A percentile compares a stretch with the other conserved stretches of the same genome.
Evolutionary conservation across 164 flowering plant genomes (phyloP).

Genomic region (Echeveria elegans): DNA sequence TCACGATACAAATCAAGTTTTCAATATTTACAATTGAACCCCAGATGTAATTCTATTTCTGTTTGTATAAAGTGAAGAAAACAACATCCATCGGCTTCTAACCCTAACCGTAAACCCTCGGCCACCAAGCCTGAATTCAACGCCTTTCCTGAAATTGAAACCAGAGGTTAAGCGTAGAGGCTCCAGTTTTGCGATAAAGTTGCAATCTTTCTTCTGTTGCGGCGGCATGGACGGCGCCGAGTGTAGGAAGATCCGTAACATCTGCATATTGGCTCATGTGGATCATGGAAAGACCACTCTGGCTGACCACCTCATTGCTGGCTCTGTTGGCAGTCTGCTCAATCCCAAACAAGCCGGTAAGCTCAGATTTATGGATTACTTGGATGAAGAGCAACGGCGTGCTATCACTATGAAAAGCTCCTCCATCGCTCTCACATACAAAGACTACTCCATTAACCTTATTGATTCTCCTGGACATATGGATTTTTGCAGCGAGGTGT

Average conservation of each 20-base stretch:
- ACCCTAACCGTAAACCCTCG: too few species aligned
- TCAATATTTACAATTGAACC: not conserved
- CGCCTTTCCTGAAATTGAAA: too few species aligned
- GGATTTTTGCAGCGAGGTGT: conserved; percentile 92
- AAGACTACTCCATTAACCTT: conserved; percentile 48
- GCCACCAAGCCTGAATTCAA: too few species aligned
- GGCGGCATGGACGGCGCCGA: conserved; percentile 29
- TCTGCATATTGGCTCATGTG: conserved; percentile 89
- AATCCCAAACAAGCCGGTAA: conserved; percentile 84
- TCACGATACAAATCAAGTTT: not conserved
- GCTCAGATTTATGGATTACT: conserved; percentile 70
- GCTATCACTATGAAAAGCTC: conserved; percentile 97
- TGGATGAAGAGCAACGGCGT: conserved; percentile 90
- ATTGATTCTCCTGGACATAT: conserved; percentile 94
- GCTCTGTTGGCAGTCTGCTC: conserved; percentile 52
- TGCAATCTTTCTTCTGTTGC: not conserved
- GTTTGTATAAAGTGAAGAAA: too few species aligned
- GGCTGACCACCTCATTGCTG: conserved; percentile 76
- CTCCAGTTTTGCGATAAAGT: too few species aligned
- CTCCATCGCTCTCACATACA: conserved; percentile 48
- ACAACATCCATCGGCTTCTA: too few species aligned
- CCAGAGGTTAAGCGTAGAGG: too few species aligned
- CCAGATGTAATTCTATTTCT: too few species aligned
- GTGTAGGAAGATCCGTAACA: conserved; percentile 44
- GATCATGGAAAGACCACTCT: conserved; percentile 95